Base-by-base conservation (phyloP, 345 rosid genomes). In the Cardamine occulta region DNA sequence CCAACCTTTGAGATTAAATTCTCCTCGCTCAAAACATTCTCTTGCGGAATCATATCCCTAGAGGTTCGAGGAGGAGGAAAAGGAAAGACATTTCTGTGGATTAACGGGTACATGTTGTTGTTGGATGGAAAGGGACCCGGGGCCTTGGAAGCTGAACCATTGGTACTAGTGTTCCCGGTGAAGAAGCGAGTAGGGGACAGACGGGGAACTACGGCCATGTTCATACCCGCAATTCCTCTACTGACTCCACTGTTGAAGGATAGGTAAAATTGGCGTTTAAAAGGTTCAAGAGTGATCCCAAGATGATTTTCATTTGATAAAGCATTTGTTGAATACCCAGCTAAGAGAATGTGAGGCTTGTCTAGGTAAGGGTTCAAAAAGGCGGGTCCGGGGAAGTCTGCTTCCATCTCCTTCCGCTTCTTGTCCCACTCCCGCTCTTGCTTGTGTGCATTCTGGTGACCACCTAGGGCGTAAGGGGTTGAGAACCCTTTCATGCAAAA, bases 361-460 rank as follows among this genome's bases (percentile, higher is more conserved):
- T 77, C 72, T 15, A 56, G 42, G 72, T 64, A 56, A 19, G 35
- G 76, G 60, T 64, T 48, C 21, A 64, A 18, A 24, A 56, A 48
- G 0, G 29, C 0, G n/a, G 28, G 39, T 14, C 66, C 60, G 0
- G 76, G 76, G 44, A 2, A 64, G 24, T 48, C 44, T 4, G 24
- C 72, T 48, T 70, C 72, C 72, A 70, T 70, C 54, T 18, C 67
- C 51, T 64, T 77, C 21, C 62, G 44, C 72, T 57, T 77, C 66
- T 70, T 77, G 4, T 77, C 76, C 76, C 60, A 70, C 7, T 77
- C 97, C 45, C 97, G 58, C 82, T 91, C 98, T 8, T 93, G 82
- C 82, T 88, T 91, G 89, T 93, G 98, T 10, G 96, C 98, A 65
- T 91, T 93, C 68, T 93, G 98, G 82, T 93, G 98, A 79, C 98